Base-by-base conservation (phyloP, 257 asterid genomes). In the Craterostigma plantagineum region DNA sequence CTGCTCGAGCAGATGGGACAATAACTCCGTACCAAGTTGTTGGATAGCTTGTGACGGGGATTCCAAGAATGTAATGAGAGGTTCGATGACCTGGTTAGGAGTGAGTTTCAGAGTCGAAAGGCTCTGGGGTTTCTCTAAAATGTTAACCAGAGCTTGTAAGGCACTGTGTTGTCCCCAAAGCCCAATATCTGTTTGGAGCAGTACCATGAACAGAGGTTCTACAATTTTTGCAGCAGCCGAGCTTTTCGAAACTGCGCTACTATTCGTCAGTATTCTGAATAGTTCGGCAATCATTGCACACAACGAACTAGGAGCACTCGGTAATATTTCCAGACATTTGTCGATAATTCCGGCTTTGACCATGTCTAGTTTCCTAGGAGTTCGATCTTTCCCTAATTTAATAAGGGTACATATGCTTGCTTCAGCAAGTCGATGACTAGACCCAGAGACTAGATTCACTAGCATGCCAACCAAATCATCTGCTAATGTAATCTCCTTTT, bases 151-250 rank as follows among this genome's bases (percentile, higher is more conserved):
- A 33, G 93, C 77, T 69, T 85, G 93, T 55, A 85, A 45, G 52
- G 91, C 82, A 65, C 96, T 80, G 53, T 85, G 93, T 46, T 85
- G 96, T 49, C 96, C 96, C 82, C 76, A 65, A 46, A 72, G 55
- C 44, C 81, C 77, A 38, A 80, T 57, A 70, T 85, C 96, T 45
- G 70, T 56, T 54, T 76, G 64, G 35, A 68, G 76, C 58, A 80
- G 70, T 39, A 85, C 68, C 66, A 42, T 41, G 65, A 85, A 77
- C 41, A 85, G 76, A 50, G 96, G 96, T 50, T 85, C 92, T 10
- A 85, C 73, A 53, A 80, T 65, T 58, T 63, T 75, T 15, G 67
- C 76, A 18, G 80, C 92, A 47, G 58, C 50, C 16, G 85, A 38
- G 62, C 75, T 72, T 71, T 63, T 85, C 2, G 96, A 71, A 51